Percentiles rank a stretch among this genome's conserved stretches.
These are phyloP conservation scores for Thermomucor indicae-seudaticae DNA, from an alignment of 371 early-diverging fungal species.

Conservation along the genomic window DNA sequence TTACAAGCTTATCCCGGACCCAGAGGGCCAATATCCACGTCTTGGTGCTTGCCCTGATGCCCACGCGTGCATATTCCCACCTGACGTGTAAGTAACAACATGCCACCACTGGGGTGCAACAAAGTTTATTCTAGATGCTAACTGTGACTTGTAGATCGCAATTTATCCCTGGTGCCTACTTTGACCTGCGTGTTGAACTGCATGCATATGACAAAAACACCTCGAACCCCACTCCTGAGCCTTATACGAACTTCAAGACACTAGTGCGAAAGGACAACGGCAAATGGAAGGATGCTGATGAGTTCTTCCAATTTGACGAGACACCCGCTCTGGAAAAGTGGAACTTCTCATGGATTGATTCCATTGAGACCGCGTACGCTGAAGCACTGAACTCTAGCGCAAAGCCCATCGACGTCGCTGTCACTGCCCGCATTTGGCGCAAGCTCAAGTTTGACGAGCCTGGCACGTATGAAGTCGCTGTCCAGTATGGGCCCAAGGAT, in stretches of 20 bases:
- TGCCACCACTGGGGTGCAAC: background rate
- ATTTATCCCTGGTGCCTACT: conserved; percentile 52
- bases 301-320: conserved; percentile 32
- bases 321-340: conserved; percentile 41
- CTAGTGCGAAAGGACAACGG: conserved; percentile 37
- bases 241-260: conserved; percentile 35
- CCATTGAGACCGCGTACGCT: conserved; percentile 42
- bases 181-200: conserved; percentile 58
- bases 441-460: conserved; percentile 48
- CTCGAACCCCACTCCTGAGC: conserved; percentile 27
- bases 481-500: conserved; percentile 31
- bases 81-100: conserved; percentile 39
- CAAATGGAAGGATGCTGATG: conserved; percentile 37
- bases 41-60: conserved; percentile 51
- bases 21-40: conserved; percentile 52
- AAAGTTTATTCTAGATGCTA: background rate
- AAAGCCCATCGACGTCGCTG: conserved; percentile 49
- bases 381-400: conserved; percentile 18
- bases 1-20: conserved; percentile 25
- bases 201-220: conserved; percentile 49
- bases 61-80: conserved; percentile 53
- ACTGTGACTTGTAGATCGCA: conserved; percentile 32
- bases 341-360: conserved; percentile 51
- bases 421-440: conserved; percentile 54
- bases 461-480: conserved; percentile 51